Evolutionary conservation across 495 filamentous ascomycete genomes (phyloP).

Genomic region (Aspergillus campestris): DNA sequence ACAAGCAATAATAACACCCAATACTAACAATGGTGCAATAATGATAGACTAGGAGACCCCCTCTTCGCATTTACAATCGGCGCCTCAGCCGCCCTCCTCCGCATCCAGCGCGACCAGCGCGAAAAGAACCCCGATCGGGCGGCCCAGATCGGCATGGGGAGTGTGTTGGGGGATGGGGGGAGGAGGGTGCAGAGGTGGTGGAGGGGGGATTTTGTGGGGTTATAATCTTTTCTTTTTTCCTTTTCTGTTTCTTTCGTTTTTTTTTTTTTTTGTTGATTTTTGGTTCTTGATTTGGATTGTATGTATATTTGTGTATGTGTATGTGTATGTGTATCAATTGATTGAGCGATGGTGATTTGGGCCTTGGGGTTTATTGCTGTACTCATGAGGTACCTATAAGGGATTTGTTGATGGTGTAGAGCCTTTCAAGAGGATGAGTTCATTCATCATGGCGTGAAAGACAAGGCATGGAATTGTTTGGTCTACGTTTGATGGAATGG

Average conservation of each 20-base stretch:
- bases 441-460: neutral
- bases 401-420: no score
- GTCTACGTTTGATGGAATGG: no score
- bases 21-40: neutral
- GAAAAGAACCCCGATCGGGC: conserved; percentile 39
- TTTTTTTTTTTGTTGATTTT: neutral
- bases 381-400: no score
- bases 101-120: conserved; percentile 72
- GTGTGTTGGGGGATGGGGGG: conserved; percentile 21
- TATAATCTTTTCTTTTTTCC: conserved; percentile 11
- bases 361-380: no score
- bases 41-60: conserved; percentile 62
- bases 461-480: neutral
- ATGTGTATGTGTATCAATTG: no score
- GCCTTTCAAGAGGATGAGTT: no score
- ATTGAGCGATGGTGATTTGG: neutral
- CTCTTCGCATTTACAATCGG: conserved; percentile 81
- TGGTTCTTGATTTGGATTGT: no score
- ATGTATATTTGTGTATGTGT: no score
- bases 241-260: neutral
- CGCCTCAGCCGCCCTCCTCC: conserved; percentile 45
- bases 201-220: conserved; percentile 34
- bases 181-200: conserved; percentile 35
- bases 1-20: neutral
- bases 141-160: conserved; percentile 24